phyloP scores from a whole-genome alignment of 495 filamentous ascomycete genomes.

The Corynascus novoguineensis region DNA sequence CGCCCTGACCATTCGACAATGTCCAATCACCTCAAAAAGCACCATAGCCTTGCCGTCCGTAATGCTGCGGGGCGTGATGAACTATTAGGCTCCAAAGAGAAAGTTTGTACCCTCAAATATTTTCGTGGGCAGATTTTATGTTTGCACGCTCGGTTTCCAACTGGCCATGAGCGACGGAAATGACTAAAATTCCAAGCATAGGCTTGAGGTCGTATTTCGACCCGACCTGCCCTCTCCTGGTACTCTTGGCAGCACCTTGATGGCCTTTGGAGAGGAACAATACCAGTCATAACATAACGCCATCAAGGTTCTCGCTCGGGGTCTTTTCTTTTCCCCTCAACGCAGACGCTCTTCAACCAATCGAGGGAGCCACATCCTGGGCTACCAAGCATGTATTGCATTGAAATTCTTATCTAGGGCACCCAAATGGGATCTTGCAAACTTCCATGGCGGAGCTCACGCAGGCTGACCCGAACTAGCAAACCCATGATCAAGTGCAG shows the following conservation, averaged over 20 bases:
- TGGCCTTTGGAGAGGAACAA: not conserved
- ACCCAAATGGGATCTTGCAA: not conserved
- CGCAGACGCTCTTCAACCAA: not conserved
- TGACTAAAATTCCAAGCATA: no score
- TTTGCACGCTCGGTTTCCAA: no score
- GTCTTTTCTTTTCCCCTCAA: not conserved
- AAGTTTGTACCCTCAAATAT: no score
- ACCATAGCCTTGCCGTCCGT: no score
- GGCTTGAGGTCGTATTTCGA: no score
- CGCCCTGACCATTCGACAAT: no score
- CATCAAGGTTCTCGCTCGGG: slow-evolving; percentile 5
- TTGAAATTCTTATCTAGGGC: not conserved
- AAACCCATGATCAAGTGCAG: not conserved
- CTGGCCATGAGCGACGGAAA: no score
- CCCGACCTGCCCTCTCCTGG: not conserved
- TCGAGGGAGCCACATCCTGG: not conserved
- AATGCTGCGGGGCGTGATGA: no score
- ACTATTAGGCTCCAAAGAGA: no score
- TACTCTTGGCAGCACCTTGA: slow-evolving; percentile 5
- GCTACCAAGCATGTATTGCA: not conserved
- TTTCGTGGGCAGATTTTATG: no score
- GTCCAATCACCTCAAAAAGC: no score
- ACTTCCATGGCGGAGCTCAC: not conserved
- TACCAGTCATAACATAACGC: not conserved
- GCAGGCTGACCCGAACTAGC: not conserved